Conservation (phyloP, 2,329 filamentous ascomycete genomes). For the Chaetoscypha palmicola region DNA sequence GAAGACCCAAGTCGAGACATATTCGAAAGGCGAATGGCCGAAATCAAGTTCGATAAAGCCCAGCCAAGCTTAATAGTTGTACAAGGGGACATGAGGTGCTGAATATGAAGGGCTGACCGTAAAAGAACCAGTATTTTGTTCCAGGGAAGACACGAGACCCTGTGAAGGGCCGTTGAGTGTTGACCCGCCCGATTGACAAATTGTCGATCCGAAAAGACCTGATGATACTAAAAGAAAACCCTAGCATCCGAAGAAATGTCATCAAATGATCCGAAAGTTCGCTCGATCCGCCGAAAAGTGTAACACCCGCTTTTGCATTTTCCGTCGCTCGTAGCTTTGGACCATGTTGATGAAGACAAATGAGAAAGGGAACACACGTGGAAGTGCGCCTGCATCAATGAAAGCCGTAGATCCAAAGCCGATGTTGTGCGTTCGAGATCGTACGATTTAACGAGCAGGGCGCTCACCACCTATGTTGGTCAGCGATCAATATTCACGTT, state of each 20-base stretch:
- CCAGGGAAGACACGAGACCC: conserved; percentile 27
- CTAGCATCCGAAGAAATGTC: conserved; percentile 27
- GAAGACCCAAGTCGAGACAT: conserved; percentile 29
- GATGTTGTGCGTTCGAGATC: conserved; percentile 28
- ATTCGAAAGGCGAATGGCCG: conserved; percentile 27
- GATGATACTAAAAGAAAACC: conserved; percentile 30
- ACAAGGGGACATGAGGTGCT: conserved; percentile 32
- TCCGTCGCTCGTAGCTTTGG: conserved; percentile 32
- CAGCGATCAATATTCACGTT: conserved; percentile 33
- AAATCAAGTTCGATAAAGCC: conserved; percentile 26
- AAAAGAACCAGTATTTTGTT: conserved; percentile 29
- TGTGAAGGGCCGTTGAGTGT: conserved; percentile 22
- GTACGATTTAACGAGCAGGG: conserved; percentile 33
- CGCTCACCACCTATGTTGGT: conserved; percentile 32
- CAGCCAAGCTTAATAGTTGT: conserved; percentile 32
- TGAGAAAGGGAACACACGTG: conserved; percentile 28
- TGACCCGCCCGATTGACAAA: conserved; percentile 30
- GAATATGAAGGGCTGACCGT: conserved; percentile 28
- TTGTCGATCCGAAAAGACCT: conserved; percentile 29
- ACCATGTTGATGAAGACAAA: conserved; percentile 30
- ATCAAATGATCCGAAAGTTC: conserved; percentile 25
- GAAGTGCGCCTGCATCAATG: conserved; percentile 32
- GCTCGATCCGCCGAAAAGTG: conserved; percentile 29
- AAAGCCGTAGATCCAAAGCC: conserved; percentile 32
- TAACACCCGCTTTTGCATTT: conserved; percentile 28